Evolutionary conservation across 768 basidiomycete species (phyloP).

Genomic region (Mycena latifolia): DNA sequence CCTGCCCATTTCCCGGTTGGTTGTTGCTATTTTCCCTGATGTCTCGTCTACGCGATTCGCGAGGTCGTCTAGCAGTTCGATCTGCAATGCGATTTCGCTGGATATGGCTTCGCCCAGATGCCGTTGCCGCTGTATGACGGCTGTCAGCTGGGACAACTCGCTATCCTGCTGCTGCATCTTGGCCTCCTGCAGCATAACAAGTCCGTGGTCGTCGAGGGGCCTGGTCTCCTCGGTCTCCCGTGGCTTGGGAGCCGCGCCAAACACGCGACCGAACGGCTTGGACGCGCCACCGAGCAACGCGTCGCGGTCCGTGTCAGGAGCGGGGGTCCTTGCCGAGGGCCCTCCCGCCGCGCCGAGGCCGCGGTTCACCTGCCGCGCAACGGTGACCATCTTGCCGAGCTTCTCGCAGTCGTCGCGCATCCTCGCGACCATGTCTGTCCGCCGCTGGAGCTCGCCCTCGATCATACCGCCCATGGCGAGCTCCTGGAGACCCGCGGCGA

Average conservation of each 20-base stretch:
- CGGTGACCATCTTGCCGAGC: constrained; percentile 86
- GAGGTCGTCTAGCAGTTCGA: constrained; percentile 87
- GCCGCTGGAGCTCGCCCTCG: constrained; percentile 91
- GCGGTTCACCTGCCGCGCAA: constrained; percentile 69
- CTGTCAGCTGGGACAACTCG: constrained; percentile 83
- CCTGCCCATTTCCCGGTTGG: constrained; percentile 87
- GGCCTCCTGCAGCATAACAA: constrained; percentile 82
- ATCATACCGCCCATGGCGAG: constrained; percentile 81
- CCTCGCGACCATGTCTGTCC: constrained; percentile 90
- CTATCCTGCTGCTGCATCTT: constrained; percentile 89
- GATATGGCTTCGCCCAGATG: constrained; percentile 90
- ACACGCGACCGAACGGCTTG: constrained; percentile 77
- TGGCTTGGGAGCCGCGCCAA: constrained; percentile 74
- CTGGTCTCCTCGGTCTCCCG: constrained; percentile 89
- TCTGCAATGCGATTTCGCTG: constrained; percentile 85
- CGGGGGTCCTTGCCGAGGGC: constrained; percentile 53
- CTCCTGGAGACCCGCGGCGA: constrained; percentile 77
- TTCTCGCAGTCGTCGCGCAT: constrained; percentile 94
- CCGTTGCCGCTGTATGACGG: constrained; percentile 87
- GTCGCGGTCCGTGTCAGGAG: constrained; percentile 70
- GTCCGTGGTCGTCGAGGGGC: constrained; percentile 86
- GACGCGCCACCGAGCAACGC: constrained; percentile 64
- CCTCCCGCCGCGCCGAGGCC: constrained; percentile 38
- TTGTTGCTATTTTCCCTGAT: constrained; percentile 79
- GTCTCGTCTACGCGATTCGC: constrained; percentile 81